Evolutionary conservation across 495 filamentous ascomycete genomes (phyloP).

Genomic region (Talaromyces ruber): DNA sequence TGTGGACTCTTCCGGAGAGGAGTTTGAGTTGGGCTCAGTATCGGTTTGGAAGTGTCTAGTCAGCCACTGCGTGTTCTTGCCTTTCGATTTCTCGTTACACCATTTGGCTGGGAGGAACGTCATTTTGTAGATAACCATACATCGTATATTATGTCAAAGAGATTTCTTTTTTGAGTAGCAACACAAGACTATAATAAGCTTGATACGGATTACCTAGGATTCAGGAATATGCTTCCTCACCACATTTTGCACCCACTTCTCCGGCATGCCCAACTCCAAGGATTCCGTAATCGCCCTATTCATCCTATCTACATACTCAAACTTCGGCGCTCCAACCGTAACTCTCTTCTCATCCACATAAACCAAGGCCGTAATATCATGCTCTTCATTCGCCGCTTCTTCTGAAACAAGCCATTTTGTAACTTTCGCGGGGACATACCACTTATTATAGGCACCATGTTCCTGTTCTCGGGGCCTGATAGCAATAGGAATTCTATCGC

Average conservation of each 20-base stretch:
- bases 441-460: constrained; percentile 28
- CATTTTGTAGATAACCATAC: background rate
- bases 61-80: background rate
- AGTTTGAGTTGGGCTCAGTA: constrained; percentile 70
- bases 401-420: constrained; percentile 24
- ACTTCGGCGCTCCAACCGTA: constrained; percentile 31
- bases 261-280: constrained; percentile 44
- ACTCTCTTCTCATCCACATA: constrained; percentile 48
- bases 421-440: constrained; percentile 26
- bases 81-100: background rate
- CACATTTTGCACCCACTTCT: constrained; percentile 45
- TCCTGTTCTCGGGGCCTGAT: constrained; percentile 37
- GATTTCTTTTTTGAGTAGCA: too few species aligned
- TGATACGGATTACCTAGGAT: background rate
- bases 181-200: too few species aligned
- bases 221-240: constrained; percentile 46
- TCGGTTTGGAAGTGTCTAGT: constrained; percentile 55
- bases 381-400: constrained; percentile 9
- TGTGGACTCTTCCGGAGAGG: constrained; percentile 59
- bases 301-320: constrained; percentile 61
- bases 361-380: constrained; percentile 33
- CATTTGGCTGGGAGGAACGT: background rate
- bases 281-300: constrained; percentile 60
- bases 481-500: constrained; percentile 17
- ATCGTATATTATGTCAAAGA: background rate